phyloP scores from a whole-genome alignment of 371 early-diverging fungal species.

The Zychaea mexicana region DNA sequence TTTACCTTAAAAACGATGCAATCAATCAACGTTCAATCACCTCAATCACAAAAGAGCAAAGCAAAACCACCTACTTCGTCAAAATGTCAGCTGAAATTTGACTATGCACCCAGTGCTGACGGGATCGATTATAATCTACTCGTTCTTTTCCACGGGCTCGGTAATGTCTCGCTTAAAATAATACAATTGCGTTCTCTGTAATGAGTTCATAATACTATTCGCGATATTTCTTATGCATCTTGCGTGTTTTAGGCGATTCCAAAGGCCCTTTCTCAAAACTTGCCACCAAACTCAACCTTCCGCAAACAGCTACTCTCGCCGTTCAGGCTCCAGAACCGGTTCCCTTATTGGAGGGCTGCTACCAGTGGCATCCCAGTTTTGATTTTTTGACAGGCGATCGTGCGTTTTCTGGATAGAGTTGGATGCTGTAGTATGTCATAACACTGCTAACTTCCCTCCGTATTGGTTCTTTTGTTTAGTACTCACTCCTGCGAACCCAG shows the following conservation, averaged over 20 bases:
- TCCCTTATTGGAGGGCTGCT: constrained; percentile 63
- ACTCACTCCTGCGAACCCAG: constrained; percentile 46
- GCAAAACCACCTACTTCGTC: constrained; percentile 32
- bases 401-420: too few species aligned
- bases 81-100: constrained; percentile 44
- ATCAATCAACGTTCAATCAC: constrained; percentile 28
- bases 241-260: constrained; percentile 44
- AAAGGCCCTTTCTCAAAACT: constrained; percentile 61
- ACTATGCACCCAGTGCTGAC: constrained; percentile 57
- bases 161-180: constrained; percentile 14
- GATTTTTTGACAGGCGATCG: constrained; percentile 60
- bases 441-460: too few species aligned
- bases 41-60: constrained; percentile 16
- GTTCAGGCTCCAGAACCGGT: constrained; percentile 67
- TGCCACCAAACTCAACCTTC: constrained; percentile 60
- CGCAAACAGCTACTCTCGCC: constrained; percentile 70
- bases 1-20: too few species aligned
- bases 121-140: constrained; percentile 70
- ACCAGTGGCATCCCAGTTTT: constrained; percentile 72
- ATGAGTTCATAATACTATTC: too few species aligned
- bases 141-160: constrained; percentile 76
- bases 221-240: background rate
- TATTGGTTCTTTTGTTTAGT: too few species aligned
- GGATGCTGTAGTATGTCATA: too few species aligned
- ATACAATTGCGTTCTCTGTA: too few species aligned